These are phyloP conservation scores for Paratinospora sagittata DNA, from an alignment of 164 flowering plant genomes.

Conservation along the genomic window DNA sequence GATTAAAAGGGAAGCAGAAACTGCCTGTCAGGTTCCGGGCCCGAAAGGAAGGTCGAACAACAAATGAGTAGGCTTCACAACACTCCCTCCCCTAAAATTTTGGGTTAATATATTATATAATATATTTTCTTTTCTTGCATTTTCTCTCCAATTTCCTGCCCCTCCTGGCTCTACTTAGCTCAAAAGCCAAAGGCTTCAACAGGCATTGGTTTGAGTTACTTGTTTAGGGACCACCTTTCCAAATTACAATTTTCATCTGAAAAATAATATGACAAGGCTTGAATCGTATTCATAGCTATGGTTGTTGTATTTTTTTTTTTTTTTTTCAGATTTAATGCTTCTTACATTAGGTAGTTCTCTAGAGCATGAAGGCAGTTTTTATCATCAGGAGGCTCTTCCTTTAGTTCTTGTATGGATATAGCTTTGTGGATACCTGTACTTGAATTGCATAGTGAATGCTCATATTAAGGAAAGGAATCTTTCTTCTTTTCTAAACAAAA, in stretches of 20 bases:
- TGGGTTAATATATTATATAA: not conserved
- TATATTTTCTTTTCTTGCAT: not conserved
- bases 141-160: constrained; percentile 6
- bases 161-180: not conserved
- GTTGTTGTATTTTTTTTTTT: not conserved
- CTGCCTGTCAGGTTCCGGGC: constrained; percentile 31
- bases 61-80: constrained; percentile 13
- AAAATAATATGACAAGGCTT: not conserved
- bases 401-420: not conserved
- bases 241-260: not conserved
- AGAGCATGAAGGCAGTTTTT: not conserved
- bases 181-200: not conserved
- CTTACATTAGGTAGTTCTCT: not conserved
- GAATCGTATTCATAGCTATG: not conserved
- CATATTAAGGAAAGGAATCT: not conserved
- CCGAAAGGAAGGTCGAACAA: constrained; percentile 57
- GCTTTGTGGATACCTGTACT: not conserved
- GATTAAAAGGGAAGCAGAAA: constrained; percentile 25
- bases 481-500: not conserved
- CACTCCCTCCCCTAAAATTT: constrained; percentile 4
- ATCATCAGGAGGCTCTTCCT: not conserved
- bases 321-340: no score
- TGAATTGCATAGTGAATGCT: not conserved
- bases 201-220: not conserved
- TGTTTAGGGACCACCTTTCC: not conserved